Evolutionary conservation across 2,329 filamentous ascomycete species (phyloP), one percentile per base, ranked within the genome.

Genomic region (Botrytis porri): DNA sequence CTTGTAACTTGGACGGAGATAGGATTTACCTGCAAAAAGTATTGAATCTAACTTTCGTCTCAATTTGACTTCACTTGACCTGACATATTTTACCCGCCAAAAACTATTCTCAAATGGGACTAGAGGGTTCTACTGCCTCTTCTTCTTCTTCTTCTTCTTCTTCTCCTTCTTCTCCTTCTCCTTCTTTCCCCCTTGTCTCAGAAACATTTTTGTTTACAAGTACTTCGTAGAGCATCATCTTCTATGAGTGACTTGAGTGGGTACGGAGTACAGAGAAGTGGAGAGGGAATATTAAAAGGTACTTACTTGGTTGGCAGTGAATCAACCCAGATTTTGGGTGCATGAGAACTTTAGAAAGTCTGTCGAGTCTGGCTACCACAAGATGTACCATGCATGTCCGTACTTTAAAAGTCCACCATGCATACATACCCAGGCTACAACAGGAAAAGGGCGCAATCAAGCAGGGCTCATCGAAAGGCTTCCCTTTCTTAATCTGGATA

Each of bases 341-440:
- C 60, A 62, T 62, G 60, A 61, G 35, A 25, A 20, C 57, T 59
- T 32, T 59, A 35, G 48, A 39, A 39, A 62, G 7, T 62, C 37
- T 29, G 60, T 37, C 16, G n/a, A 54, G 51, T 29, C 51, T 54
- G 51, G 51, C 51, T 54, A 54, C 29, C 35, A n/a, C 45, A 62
- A 41, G 37, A 62, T 41, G 35, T n/a, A 39, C 22, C 22, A 51
- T 51, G 22, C 22, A 51, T 51, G 22, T 51, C 45, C 45, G 45
- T 10, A 25, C 20, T 51, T 51, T 51, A 54, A 29, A 54, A 54
- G 25, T 54, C 14, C n/a, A n/a, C n/a, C n/a, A n/a, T n/a, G n/a
- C n/a, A n/a, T n/a, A n/a, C n/a, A n/a, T n/a, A 62, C 37, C 60
- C 37, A 62, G 57, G 35, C 60, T 62, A 62, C 37, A 62, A 39